These are phyloP conservation scores for Starmerella vitae DNA, from an alignment of 805 yeast genomes.

Conservation along the genomic window DNA sequence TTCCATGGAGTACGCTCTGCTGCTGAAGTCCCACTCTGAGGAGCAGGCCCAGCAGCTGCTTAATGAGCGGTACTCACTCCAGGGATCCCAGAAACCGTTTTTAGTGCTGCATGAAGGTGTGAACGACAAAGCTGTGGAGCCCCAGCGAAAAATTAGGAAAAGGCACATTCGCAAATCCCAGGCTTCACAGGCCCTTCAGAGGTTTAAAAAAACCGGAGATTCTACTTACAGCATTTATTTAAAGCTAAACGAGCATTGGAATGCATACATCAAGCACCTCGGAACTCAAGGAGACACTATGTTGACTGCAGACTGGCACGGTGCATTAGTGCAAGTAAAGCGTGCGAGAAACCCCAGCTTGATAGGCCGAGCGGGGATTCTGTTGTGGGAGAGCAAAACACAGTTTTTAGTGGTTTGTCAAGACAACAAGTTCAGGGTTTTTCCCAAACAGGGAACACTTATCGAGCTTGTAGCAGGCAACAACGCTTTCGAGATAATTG, in stretches of 20 bases:
- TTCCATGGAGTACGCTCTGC: conserved; percentile 23
- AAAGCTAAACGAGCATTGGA: conserved; percentile 58
- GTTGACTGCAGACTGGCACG: conserved; percentile 69
- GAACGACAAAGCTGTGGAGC: conserved; percentile 7
- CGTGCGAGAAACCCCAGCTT: conserved; percentile 43
- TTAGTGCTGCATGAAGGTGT: conserved; percentile 21
- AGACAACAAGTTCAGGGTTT: conserved; percentile 30
- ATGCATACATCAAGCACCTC: conserved; percentile 38
- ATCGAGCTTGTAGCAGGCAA: conserved; percentile 38
- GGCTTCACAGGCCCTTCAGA: conserved; percentile 28
- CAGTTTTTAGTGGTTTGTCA: conserved; percentile 50
- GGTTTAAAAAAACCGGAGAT: conserved; percentile 18
- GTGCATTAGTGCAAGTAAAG: conserved; percentile 49
- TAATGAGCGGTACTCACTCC: conserved; percentile 28
- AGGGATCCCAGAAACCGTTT: conserved; percentile 28
- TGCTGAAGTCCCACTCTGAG: conserved; percentile 24
- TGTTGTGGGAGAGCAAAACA: conserved; percentile 72
- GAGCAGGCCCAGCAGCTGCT: conserved; percentile 27
- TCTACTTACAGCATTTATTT: conserved; percentile 36
- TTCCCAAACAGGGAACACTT: conserved; percentile 54
- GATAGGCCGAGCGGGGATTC: conserved; percentile 58
- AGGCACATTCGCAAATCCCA: conserved; percentile 22
- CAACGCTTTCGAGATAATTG: conserved; percentile 47
- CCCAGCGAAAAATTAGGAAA: conserved; percentile 21
- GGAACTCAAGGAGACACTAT: conserved; percentile 29